These are phyloP conservation scores for Penicillium bovifimosum DNA, from an alignment of 495 filamentous ascomycete genomes.

Conservation along the genomic window DNA sequence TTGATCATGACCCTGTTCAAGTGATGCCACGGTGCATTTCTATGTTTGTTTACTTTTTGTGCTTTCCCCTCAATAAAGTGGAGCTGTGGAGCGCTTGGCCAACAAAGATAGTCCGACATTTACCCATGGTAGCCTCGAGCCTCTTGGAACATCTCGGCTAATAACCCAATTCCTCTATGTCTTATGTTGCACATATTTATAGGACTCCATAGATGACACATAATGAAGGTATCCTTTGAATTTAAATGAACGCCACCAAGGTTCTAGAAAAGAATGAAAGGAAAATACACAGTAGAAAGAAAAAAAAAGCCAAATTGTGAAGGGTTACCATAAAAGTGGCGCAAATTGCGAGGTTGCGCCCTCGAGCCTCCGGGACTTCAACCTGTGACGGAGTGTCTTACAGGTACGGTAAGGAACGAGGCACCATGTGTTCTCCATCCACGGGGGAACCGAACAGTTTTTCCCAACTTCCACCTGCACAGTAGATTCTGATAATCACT, in stretches of 20 bases:
- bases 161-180: too few species aligned
- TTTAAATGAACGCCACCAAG: not conserved
- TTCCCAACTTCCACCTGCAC: not conserved
- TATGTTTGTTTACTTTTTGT: not conserved
- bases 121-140: not conserved
- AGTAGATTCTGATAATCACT: constrained; percentile 5
- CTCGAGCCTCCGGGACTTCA: not conserved
- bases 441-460: not conserved
- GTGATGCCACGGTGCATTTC: too few species aligned
- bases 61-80: not conserved
- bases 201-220: not conserved
- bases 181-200: not conserved
- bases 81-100: not conserved
- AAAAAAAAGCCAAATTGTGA: not conserved
- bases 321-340: not conserved
- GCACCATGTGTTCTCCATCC: constrained; percentile 2
- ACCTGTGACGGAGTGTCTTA: not conserved
- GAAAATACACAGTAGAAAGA: too few species aligned
- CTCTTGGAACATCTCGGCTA: not conserved
- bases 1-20: too few species aligned
- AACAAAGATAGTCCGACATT: not conserved
- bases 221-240: not conserved
- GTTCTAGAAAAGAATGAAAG: not conserved
- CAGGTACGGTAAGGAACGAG: not conserved
- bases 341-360: not conserved